Evolutionary conservation across 192 early-diverging fungal species (phyloP), one percentile per base, ranked within the genome.

Genomic region (Polychytrium aggregatum): DNA sequence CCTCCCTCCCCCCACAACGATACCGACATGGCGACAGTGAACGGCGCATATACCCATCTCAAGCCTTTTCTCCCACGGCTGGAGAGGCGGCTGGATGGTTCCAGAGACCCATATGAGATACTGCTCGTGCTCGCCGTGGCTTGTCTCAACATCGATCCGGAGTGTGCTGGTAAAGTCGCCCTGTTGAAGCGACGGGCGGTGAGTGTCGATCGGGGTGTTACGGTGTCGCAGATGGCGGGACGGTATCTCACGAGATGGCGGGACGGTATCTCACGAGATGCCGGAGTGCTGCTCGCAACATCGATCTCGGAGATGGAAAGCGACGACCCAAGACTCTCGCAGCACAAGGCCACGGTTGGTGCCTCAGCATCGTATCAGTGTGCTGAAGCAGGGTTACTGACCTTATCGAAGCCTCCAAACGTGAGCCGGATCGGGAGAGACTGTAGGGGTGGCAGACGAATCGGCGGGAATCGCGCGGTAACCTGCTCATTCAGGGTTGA

Each of bases 41-140:
- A 67, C 71, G 6, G 74, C 67, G 14, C 52, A 35, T 17, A 71
- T 54, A 3, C 71, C 69, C 60, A 71, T 77, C n/a, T 76, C 68
- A 22, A 79, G 46, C 33, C 60, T 67, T 49, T 64, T 73, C 25
- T 67, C 64, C 40, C 60, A 52, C 2, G 77, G 27, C 20, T 49
- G 55, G 2, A 79, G 39, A 11, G 76, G 46, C 14, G 64, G 64
- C 41, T 70, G 72, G 8, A 75, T 17, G 39, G 63, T 67, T n/a
- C 62, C 71, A 10, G 37, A 29, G 13, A 61, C 50, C 64, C 70
- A 71, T 6, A 74, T 45, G 16, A 49, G 39, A 52, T 59, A 64
- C 1, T 34, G 27, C 33, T 62, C 59, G 3, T 40, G 10, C 50
- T 78, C 75, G n/a, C 64, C 67, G 30, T 49, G 55, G 20, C 41